These are phyloP conservation scores for Hordeum marinum DNA, from an alignment of 176 grass and related monocot genomes.

Conservation along the genomic window DNA sequence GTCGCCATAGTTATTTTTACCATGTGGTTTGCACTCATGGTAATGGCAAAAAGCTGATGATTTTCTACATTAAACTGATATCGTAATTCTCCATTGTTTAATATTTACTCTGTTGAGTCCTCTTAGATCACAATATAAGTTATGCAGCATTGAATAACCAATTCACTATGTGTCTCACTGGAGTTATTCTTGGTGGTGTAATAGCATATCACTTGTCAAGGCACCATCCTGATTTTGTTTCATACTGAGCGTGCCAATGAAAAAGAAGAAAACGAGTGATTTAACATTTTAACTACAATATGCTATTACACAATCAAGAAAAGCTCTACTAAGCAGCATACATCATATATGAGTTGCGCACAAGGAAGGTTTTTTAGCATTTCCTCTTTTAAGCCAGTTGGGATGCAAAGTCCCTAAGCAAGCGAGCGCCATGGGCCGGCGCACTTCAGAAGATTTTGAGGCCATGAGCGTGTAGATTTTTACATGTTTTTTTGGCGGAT, in stretches of 20 bases:
- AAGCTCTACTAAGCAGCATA: no score
- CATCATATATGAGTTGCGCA: no score
- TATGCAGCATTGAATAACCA: conserved; percentile 66
- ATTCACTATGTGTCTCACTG: conserved; percentile 63
- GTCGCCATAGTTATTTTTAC: conserved; percentile 89
- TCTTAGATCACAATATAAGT: conserved; percentile 65
- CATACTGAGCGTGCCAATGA: background rate
- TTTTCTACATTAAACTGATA: background rate
- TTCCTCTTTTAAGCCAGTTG: no score
- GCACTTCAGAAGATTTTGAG: no score
- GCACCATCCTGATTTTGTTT: conserved; percentile 50
- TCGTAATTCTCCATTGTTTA: background rate
- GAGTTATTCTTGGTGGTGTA: conserved; percentile 57
- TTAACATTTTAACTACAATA: no score
- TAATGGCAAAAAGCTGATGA: conserved; percentile 21
- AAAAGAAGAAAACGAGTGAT: no score
- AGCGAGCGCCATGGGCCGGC: no score
- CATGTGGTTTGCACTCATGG: conserved; percentile 94
- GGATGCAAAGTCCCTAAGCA: no score
- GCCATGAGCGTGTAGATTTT: no score
- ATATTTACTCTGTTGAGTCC: background rate
- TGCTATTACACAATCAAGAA: no score
- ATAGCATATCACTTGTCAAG: conserved; percentile 65
- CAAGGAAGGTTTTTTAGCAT: no score
- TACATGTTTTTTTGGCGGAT: no score